These are phyloP conservation scores for Euphrasia confusa DNA, from an alignment of 257 asterid genomes.

Conservation along the genomic window DNA sequence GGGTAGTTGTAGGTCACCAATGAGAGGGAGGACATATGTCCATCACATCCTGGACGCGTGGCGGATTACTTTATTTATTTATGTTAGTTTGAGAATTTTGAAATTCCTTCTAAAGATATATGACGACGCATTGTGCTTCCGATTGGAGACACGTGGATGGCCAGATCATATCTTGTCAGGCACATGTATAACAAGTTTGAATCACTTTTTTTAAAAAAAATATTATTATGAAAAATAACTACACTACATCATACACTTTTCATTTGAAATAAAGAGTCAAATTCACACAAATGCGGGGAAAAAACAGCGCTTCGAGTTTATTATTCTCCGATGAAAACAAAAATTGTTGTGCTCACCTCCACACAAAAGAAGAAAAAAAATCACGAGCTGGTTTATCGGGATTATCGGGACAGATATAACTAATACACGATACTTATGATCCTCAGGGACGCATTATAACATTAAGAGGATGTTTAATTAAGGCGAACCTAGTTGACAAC, in stretches of 20 bases:
- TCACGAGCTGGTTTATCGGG: neutral
- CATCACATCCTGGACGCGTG: conserved; percentile 58
- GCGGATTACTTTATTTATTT: neutral
- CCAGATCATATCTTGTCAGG: conserved; percentile 27
- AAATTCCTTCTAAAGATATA: neutral
- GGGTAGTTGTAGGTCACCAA: conserved; percentile 22
- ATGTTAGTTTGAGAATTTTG: neutral
- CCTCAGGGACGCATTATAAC: neutral
- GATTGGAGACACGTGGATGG: conserved; percentile 29
- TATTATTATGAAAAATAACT: too few species aligned
- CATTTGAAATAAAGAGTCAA: neutral
- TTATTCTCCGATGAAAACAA: neutral
- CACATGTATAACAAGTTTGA: neutral
- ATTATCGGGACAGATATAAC: neutral
- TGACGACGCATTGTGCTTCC: neutral
- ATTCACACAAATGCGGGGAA: neutral
- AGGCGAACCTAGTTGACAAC: conserved; percentile 41
- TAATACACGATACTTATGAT: conserved; percentile 2
- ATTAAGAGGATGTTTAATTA: neutral
- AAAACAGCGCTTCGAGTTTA: neutral
- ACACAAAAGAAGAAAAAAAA: neutral
- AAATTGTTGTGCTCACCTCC: neutral
- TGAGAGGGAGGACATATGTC: conserved; percentile 30
- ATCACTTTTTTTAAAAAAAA: neutral
- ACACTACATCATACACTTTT: too few species aligned